Percentiles rank a stretch among this genome's conserved stretches.
Conservation (phyloP, 345 rosid species). For the Lepidium didymum region DNA sequence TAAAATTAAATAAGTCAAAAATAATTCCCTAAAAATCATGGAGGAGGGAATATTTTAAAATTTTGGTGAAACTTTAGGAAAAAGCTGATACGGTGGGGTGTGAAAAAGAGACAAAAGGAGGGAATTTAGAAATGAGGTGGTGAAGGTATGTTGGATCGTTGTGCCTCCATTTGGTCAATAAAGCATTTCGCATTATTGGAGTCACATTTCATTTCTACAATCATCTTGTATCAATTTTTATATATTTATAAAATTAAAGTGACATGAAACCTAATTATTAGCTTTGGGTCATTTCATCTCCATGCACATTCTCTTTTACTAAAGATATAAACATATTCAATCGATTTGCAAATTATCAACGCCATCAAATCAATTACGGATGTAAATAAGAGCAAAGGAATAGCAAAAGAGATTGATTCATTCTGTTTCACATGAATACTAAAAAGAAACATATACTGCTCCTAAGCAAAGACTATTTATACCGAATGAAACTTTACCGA, state of each 20-base stretch:
- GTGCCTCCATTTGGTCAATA: slow-evolving; percentile 43
- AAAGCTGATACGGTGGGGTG: slow-evolving; percentile 36
- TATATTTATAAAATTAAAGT: background rate
- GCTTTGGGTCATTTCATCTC: slow-evolving; percentile 30
- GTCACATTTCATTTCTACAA: slow-evolving; percentile 17
- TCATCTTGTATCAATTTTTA: background rate
- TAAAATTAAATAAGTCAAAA: background rate
- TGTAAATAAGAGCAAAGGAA: background rate
- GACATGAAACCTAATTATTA: slow-evolving; percentile 24
- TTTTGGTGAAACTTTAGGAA: slow-evolving; percentile 20
- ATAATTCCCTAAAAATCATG: background rate
- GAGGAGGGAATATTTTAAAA: slow-evolving; percentile 19
- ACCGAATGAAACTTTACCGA: slow-evolving; percentile 21
- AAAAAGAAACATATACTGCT: slow-evolving; percentile 27
- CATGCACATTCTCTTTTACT: slow-evolving; percentile 39
- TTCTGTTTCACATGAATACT: slow-evolving; percentile 29
- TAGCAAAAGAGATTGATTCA: background rate
- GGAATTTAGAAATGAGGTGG: slow-evolving; percentile 21
- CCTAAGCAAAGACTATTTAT: slow-evolving; percentile 21
- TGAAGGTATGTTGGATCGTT: slow-evolving; percentile 26
- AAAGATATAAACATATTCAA: slow-evolving; percentile 1
- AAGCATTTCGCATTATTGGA: slow-evolving; percentile 34
- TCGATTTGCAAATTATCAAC: slow-evolving; percentile 27
- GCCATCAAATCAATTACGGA: slow-evolving; percentile 15
- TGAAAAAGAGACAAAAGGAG: slow-evolving; percentile 31